Evolutionary conservation across 768 basidiomycete species (phyloP), one percentile per base, ranked within the genome.

Genomic region (Agaricus blazei): DNA sequence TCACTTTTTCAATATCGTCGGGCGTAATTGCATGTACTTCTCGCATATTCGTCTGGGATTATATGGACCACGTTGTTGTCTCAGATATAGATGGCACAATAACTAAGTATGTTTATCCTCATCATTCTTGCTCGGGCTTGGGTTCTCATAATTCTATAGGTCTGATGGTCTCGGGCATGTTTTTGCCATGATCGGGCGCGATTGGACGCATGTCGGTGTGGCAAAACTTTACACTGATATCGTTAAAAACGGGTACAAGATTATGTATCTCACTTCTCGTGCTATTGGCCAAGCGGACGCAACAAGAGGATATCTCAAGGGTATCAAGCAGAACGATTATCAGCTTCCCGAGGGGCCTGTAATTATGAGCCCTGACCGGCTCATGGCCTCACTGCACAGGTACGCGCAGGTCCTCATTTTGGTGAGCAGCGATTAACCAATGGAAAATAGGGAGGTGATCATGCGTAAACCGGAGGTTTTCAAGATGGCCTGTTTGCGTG

Each of bases 401-500:
- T 93, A 61, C 60, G 83, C 46, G 24, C 15, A 34, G 12, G 11
- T 23, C 1, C 14, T 36, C 31, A 27, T 31, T 28, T 48, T 4
- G 8, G 9, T 12, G 19, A 34, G 11, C 19, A 29, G 42, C 19
- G n/a, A 48, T 52, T 54, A 12, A 54, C 38, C 29, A 6, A 26
- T 54, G 27, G 51, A 28, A 36, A 52, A 8, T 63, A 97, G 94
- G 3, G 97, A 99, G 72, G 96, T 99, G 14, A 96, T 99, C 65
- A 90, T 98, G 88, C 87, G 95, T 37, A 98, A 98, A 69, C 97
- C 97, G 0, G 97, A 99, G 66, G 82, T 98, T n/a, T 99, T 99
- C 81, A 99, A 99, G 74, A 99, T 99, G 97, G 94, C 96, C 1
- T 98, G 95, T 72, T 72, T 98, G 56, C 81, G 94, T 42, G 97